Percentiles rank a stretch among this genome's conserved stretches.
These are phyloP conservation scores for Trichocomaceae sp. DNA, from an alignment of 2,329 filamentous ascomycete species.

Conservation along the genomic window DNA sequence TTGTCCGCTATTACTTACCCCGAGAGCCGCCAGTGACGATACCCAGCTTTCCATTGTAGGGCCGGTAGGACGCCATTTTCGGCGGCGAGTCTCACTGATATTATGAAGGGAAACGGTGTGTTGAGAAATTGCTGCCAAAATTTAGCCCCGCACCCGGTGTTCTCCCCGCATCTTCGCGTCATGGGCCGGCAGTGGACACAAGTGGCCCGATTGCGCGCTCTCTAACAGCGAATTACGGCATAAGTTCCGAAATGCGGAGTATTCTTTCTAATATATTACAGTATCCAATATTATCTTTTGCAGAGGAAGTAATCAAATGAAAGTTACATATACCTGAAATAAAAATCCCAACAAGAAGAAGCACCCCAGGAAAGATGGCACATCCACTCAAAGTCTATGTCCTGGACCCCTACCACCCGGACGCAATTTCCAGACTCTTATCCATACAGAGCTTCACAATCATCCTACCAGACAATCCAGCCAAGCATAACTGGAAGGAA, in stretches of 20 bases:
- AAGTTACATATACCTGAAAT: too few relatives aligned
- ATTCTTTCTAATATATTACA: too few relatives aligned
- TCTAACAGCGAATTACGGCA: too few relatives aligned
- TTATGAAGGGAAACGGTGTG: background rate
- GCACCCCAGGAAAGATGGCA: background rate
- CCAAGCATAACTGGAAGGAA: constrained; percentile 14
- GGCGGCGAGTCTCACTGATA: background rate
- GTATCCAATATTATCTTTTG: too few relatives aligned
- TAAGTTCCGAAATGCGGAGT: too few relatives aligned
- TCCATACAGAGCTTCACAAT: constrained; percentile 14
- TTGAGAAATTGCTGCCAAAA: background rate
- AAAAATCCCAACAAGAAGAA: too few relatives aligned
- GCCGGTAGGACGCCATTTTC: constrained; percentile 8
- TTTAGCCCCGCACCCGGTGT: background rate
- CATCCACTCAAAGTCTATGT: background rate
- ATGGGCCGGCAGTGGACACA: too few relatives aligned
- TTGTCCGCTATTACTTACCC: constrained; percentile 45
- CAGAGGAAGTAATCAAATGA: too few relatives aligned
- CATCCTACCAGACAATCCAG: constrained; percentile 18
- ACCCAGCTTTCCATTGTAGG: constrained; percentile 62
- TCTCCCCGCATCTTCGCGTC: constrained; percentile 6
- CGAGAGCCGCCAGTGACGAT: constrained; percentile 74
- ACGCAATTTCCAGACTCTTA: constrained; percentile 19
- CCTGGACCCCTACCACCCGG: constrained; percentile 24
- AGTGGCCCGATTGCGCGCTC: too few relatives aligned